phyloP scores from a whole-genome alignment of 805 yeast species.

The Saccharomycopsis sp. region DNA sequence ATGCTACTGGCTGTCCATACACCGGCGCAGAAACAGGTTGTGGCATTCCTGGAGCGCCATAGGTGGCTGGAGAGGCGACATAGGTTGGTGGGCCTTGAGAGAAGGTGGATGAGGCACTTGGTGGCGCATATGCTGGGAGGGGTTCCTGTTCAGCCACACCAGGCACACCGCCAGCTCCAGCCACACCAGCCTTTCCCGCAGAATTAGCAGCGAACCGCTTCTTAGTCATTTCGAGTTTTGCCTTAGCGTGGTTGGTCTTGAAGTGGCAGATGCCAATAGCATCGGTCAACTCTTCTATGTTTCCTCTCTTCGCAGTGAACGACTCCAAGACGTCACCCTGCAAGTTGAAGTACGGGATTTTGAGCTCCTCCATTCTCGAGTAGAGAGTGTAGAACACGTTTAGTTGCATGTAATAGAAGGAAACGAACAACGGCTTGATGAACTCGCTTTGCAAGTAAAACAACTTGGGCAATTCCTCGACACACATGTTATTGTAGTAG shows the following conservation, averaged over 20 bases:
- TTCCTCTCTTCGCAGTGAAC: conserved; percentile 75
- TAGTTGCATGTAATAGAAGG: conserved; percentile 95
- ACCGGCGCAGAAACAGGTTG: conserved; percentile 24
- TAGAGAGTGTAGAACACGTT: conserved; percentile 92
- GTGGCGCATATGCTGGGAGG: conserved; percentile 23
- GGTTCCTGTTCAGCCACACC: not conserved
- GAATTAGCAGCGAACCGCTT: conserved; percentile 59
- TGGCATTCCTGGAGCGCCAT: not conserved
- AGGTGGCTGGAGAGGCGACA: conserved; percentile 3
- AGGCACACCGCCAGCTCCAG: not conserved
- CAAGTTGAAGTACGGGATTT: conserved; percentile 92
- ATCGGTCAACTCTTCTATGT: conserved; percentile 84
- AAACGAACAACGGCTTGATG: conserved; percentile 87
- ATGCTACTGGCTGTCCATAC: conserved; percentile 19
- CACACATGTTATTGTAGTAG: conserved; percentile 91
- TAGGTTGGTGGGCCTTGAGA: conserved; percentile 26
- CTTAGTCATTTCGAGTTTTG: conserved; percentile 75
- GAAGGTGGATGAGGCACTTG: conserved; percentile 26
- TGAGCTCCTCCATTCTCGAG: conserved; percentile 89
- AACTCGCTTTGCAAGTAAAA: conserved; percentile 87
- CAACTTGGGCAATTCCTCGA: conserved; percentile 79
- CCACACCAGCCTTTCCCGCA: conserved; percentile 7
- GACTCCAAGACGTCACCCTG: conserved; percentile 77
- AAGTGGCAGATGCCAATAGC: conserved; percentile 86
- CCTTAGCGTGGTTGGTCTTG: conserved; percentile 80